Conservation (phyloP, 2,329 filamentous ascomycete species). For the Scorias spongiosa region DNA sequence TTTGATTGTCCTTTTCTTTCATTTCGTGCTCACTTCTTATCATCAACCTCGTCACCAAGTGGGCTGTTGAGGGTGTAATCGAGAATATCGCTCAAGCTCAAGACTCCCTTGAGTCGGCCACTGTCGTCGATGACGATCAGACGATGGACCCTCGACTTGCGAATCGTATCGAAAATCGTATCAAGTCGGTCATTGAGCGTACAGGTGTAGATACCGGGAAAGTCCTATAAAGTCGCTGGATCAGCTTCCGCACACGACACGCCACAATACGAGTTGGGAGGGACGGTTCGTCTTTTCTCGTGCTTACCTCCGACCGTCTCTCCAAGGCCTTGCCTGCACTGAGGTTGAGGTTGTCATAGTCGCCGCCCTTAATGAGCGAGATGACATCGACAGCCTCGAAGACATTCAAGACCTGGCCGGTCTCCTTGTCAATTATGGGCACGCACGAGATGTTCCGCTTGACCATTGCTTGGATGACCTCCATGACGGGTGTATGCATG, state of each 20-base stretch:
- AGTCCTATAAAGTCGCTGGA: constrained; percentile 41
- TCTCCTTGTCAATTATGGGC: constrained; percentile 72
- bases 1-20: background rate
- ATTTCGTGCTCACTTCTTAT: background rate
- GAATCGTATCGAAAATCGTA: constrained; percentile 91
- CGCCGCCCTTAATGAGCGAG: constrained; percentile 80
- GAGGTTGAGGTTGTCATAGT: constrained; percentile 77
- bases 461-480: constrained; percentile 88
- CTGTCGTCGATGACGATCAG: constrained; percentile 87
- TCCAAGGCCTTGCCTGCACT: constrained; percentile 79
- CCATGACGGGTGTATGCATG: constrained; percentile 84
- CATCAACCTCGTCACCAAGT: constrained; percentile 13
- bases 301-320: constrained; percentile 57
- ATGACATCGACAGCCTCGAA: constrained; percentile 98
- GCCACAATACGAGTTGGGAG: too few relatives aligned
- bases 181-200: constrained; percentile 80
- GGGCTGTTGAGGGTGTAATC: constrained; percentile 61
- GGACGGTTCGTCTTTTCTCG: background rate
- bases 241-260: background rate
- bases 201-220: constrained; percentile 93
- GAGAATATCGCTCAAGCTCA: constrained; percentile 90
- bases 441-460: constrained; percentile 87
- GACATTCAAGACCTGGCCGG: constrained; percentile 69
- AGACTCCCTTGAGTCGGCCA: constrained; percentile 69
- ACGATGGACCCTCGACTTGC: constrained; percentile 85